Evolutionary conservation across 2,329 filamentous ascomycete species (phyloP).

Genomic region (Sporothrix luriei): DNA sequence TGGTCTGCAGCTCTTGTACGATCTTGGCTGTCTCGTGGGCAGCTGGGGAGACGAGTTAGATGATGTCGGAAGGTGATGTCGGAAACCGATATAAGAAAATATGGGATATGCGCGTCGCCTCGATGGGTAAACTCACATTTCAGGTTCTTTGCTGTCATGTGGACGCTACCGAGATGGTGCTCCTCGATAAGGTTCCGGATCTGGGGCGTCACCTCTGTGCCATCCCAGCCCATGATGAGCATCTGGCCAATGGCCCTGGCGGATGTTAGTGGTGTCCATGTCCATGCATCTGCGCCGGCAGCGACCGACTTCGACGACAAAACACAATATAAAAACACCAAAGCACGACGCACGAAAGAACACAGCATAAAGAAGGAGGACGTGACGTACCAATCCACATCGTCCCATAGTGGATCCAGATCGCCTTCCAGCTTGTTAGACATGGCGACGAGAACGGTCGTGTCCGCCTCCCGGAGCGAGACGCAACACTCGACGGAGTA

Average conservation of each 20-base stretch:
- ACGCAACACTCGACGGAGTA: not conserved
- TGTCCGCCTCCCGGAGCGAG: not conserved
- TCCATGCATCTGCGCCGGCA: not conserved
- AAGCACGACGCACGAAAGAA: slow-evolving; percentile 17
- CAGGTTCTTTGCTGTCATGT: slow-evolving; percentile 80
- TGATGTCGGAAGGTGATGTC: slow-evolving; percentile 35
- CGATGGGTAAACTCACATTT: slow-evolving; percentile 61
- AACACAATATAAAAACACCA: not conserved
- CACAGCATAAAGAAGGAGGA: not conserved
- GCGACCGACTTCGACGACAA: not conserved
- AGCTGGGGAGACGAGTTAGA: slow-evolving; percentile 56
- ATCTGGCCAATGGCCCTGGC: slow-evolving; percentile 71
- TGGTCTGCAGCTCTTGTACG: slow-evolving; percentile 88
- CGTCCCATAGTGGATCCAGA: slow-evolving; percentile 69
- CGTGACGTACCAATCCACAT: slow-evolving; percentile 69
- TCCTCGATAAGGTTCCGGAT: slow-evolving; percentile 79
- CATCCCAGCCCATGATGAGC: slow-evolving; percentile 85
- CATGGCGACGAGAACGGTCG: slow-evolving; percentile 27
- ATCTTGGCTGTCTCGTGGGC: slow-evolving; percentile 86
- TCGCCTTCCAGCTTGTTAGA: slow-evolving; percentile 50
- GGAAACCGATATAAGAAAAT: slow-evolving; percentile 29
- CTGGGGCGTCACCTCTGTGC: slow-evolving; percentile 78
- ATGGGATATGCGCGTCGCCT: not conserved
- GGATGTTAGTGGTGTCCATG: slow-evolving; percentile 5
- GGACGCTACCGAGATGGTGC: slow-evolving; percentile 84